A percentile compares a stretch with the other conserved stretches of the same genome.
Conservation (phyloP, 345 rosid genomes). For the Linum tenue region DNA sequence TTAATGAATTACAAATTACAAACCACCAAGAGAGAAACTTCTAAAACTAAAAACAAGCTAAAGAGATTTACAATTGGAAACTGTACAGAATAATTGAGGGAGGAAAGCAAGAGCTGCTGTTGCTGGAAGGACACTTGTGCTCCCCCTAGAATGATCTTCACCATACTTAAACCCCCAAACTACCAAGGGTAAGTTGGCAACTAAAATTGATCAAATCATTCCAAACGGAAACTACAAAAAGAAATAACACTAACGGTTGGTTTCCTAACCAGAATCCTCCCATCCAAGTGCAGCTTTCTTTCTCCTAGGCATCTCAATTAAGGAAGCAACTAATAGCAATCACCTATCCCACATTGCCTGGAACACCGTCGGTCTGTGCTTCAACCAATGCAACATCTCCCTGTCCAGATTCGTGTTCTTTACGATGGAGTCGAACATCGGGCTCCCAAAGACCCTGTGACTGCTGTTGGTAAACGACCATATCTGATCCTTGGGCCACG, state of each 20-base stretch:
- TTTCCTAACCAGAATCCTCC: background rate
- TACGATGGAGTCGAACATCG: conserved; percentile 79
- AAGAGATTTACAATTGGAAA: background rate
- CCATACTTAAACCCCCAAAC: conserved; percentile 22
- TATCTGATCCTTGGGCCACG: conserved; percentile 92
- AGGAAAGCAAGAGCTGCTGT: conserved; percentile 14
- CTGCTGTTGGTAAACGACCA: conserved; percentile 60
- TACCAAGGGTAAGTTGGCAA: conserved; percentile 27
- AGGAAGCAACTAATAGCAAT: conserved; percentile 2
- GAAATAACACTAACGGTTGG: background rate
- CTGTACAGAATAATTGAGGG: conserved; percentile 55
- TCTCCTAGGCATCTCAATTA: conserved; percentile 10
- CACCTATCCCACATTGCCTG: conserved; percentile 77
- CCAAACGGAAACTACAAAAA: conserved; percentile 22
- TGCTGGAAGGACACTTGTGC: background rate
- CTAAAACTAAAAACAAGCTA: background rate
- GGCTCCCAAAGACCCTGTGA: conserved; percentile 69
- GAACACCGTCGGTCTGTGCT: conserved; percentile 58
- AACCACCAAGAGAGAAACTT: background rate
- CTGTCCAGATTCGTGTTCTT: conserved; percentile 45
- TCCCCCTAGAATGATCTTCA: conserved; percentile 35
- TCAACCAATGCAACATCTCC: conserved; percentile 87
- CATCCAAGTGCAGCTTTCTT: conserved; percentile 2
- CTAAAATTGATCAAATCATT: conserved; percentile 29
- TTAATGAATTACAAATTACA: conserved; percentile 44